A percentile compares a stretch with the other conserved stretches of the same genome.
phyloP scores from a whole-genome alignment of 2,329 filamentous ascomycete species.

The Metarhizium brunneum region DNA sequence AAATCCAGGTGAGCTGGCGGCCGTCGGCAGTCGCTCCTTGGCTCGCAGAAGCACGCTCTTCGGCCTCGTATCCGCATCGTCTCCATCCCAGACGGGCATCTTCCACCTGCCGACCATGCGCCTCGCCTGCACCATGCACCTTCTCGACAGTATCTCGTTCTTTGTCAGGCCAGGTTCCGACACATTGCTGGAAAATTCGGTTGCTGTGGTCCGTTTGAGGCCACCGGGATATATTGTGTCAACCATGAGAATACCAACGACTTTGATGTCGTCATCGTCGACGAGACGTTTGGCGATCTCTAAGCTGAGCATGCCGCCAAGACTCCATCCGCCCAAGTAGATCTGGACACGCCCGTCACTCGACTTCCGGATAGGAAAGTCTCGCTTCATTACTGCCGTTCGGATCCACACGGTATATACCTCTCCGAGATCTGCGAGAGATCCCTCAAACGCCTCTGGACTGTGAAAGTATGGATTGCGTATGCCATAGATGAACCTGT shows the following conservation, averaged over 20 bases:
- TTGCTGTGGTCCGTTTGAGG: not conserved
- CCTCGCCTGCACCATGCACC: slow-evolving; percentile 32
- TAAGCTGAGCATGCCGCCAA: slow-evolving; percentile 42
- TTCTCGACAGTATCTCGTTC: slow-evolving; percentile 24
- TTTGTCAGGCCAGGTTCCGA: slow-evolving; percentile 21
- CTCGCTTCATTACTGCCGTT: slow-evolving; percentile 19
- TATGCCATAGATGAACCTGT: slow-evolving; percentile 43
- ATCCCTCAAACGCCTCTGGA: slow-evolving; percentile 38
- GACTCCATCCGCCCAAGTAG: slow-evolving; percentile 46
- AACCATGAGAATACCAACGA: slow-evolving; percentile 43
- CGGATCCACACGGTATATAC: slow-evolving; percentile 39
- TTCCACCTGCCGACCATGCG: slow-evolving; percentile 32
- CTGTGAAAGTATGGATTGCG: slow-evolving; percentile 43
- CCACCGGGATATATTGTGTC: slow-evolving; percentile 35
- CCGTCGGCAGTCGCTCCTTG: slow-evolving; percentile 26
- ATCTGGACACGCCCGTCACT: slow-evolving; percentile 25
- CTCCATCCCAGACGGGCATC: slow-evolving; percentile 27
- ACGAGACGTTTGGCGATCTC: slow-evolving; percentile 37
- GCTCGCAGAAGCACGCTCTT: slow-evolving; percentile 37
- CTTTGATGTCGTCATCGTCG: slow-evolving; percentile 23
- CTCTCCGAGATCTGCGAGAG: slow-evolving; percentile 44
- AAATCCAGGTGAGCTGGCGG: slow-evolving; percentile 11
- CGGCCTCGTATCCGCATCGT: slow-evolving; percentile 21
- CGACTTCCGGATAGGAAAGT: slow-evolving; percentile 19
- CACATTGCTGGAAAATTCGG: slow-evolving; percentile 6